Evolutionary conservation across 495 filamentous ascomycete species (phyloP).

Genomic region (Stereocaulon alpinum): DNA sequence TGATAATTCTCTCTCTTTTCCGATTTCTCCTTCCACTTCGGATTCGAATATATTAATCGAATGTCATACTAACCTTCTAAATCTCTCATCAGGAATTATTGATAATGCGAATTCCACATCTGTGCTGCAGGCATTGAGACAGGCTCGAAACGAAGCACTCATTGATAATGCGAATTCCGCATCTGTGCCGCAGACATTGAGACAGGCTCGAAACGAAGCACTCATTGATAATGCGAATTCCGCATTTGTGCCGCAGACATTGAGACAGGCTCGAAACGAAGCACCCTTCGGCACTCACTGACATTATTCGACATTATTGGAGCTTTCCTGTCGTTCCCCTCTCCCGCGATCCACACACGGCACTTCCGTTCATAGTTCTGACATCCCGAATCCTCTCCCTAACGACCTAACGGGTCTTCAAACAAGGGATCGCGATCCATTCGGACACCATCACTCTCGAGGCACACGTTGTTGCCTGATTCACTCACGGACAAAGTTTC

Average conservation of each 20-base stretch:
- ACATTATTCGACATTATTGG: neutral
- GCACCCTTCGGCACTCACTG: neutral
- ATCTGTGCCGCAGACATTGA: neutral
- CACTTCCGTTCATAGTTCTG: neutral
- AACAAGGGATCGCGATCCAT: neutral
- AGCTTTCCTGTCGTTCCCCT: neutral
- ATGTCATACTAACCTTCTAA: neutral
- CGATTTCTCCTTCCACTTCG: neutral
- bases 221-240: neutral
- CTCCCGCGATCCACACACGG: neutral
- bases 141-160: no score
- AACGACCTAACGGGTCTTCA: neutral
- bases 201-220: neutral
- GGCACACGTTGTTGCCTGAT: neutral
- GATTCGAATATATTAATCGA: no score
- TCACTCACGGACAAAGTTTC: neutral
- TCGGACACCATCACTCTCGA: neutral
- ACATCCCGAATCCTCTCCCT: neutral
- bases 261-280: neutral
- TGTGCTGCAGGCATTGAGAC: neutral
- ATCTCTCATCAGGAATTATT: neutral
- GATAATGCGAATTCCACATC: neutral
- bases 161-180: neutral
- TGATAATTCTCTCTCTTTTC: conserved; percentile 2
- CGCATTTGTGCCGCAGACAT: neutral